Evolutionary conservation across 2,329 filamentous ascomycete genomes (phyloP), one percentile per base, ranked within the genome.

Genomic region (Pseudofabraea citricarpa): DNA sequence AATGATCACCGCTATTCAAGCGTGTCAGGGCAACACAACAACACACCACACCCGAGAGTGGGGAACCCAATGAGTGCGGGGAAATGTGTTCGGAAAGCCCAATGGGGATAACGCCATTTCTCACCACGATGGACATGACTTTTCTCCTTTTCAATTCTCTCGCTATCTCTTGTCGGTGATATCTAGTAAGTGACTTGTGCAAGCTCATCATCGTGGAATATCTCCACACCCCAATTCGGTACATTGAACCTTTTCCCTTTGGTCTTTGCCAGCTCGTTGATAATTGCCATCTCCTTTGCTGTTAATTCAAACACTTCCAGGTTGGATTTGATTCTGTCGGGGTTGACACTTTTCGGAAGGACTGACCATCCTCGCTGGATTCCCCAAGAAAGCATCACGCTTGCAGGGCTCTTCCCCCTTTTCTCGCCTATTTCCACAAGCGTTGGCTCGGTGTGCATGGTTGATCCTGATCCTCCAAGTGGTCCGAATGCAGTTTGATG

Each of bases 291-390:
- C 24, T 40, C 37, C 16, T 27, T 16, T 7, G 26, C 37, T 8
- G 22, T 40, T 16, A 40, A 29, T 15, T 40, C 33, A 19, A 36
- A 36, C 9, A 36, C 21, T 10, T 83, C 75, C 54, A 81, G 86
- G 73, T 93, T 91, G 49, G 69, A 76, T 64, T 84, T 71, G 58
- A 93, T 90, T 33, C 87, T 77, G 41, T 69, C 70, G 49, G 79
- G 74, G 49, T 78, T 88, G 49, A 89, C 83, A 41, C 77, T 84
- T 75, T 93, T 93, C 57, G 87, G 87, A 56, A 93, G 87, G 41
- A 93, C 86, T 51, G 78, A 84, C 70, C 81, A 87, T 46, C 83
- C 86, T 61, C 87, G 76, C 44, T 77, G 73, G 29, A 86, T 81
- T 80, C 63, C 84, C 36, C 36, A 39, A n/a, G 78, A 46, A 91